These are phyloP conservation scores for Coemansia sp. DNA, from an alignment of 192 early-diverging fungal genomes.

Conservation along the genomic window DNA sequence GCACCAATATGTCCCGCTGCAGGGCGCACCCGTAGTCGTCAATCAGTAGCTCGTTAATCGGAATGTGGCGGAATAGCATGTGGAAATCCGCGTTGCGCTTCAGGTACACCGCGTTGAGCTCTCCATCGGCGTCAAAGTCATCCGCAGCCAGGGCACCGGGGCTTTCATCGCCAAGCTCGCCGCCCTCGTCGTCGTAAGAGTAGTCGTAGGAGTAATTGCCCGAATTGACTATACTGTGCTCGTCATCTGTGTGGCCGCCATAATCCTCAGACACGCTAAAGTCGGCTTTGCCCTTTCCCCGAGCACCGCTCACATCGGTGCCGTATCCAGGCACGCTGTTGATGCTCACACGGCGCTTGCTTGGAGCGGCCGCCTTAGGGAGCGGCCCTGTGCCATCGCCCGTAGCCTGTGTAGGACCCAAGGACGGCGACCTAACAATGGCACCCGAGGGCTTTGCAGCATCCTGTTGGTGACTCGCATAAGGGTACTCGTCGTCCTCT, in stretches of 20 bases:
- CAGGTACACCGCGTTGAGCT: constrained; percentile 54
- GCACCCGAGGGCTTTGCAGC: constrained; percentile 27
- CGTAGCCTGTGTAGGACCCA: background rate
- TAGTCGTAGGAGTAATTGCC: constrained; percentile 13
- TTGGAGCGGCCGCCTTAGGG: background rate
- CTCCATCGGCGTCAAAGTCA: constrained; percentile 34
- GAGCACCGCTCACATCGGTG: background rate
- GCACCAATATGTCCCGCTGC: constrained; percentile 86
- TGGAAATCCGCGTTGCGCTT: constrained; percentile 58
- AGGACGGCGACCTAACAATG: constrained; percentile 16
- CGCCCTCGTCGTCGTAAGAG: constrained; percentile 23
- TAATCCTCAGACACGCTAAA: background rate
- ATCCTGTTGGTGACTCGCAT: background rate
- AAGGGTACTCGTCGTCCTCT: constrained; percentile 18
- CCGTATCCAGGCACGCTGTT: constrained; percentile 44
- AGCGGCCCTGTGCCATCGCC: background rate
- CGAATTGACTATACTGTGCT: background rate
- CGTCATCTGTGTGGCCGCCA: background rate
- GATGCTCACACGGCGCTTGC: constrained; percentile 27
- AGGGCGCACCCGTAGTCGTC: constrained; percentile 80
- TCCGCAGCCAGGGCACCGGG: background rate
- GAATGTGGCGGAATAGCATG: constrained; percentile 53
- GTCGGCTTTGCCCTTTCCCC: background rate
- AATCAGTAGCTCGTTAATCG: constrained; percentile 54
- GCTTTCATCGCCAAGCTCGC: background rate